Percentiles rank a stretch among this genome's conserved stretches.
These are phyloP conservation scores for Exophiala aquamarina DNA, from an alignment of 2,329 filamentous ascomycete species.

Conservation along the genomic window DNA sequence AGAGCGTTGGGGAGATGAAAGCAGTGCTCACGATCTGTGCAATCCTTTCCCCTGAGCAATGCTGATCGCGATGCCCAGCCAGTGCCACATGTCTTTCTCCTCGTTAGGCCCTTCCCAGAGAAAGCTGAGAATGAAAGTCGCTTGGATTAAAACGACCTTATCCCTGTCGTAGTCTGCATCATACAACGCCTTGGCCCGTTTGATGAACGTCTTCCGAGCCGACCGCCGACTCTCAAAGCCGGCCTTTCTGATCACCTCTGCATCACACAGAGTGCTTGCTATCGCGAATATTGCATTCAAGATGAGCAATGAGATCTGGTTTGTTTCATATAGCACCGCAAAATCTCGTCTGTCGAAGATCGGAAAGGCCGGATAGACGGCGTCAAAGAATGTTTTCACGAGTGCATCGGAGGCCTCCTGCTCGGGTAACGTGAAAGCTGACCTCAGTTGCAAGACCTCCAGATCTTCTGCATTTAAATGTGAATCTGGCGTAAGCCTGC, in stretches of 20 bases:
- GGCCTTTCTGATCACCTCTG: constrained; percentile 58
- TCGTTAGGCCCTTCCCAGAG: constrained; percentile 31
- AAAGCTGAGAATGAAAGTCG: constrained; percentile 26
- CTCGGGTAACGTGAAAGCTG: background rate
- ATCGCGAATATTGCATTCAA: constrained; percentile 86
- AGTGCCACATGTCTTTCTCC: constrained; percentile 32
- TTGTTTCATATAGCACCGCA: constrained; percentile 86
- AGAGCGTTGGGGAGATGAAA: too few relatives aligned
- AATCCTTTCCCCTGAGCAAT: constrained; percentile 30
- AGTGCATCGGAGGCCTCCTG: background rate
- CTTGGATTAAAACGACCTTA: constrained; percentile 23
- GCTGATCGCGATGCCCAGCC: constrained; percentile 29
- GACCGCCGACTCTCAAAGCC: constrained; percentile 57
- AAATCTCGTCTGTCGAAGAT: constrained; percentile 90
- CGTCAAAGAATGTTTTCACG: background rate
- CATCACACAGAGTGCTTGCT: constrained; percentile 88
- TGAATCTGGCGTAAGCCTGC: too few relatives aligned
- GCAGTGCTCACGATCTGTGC: constrained; percentile 29
- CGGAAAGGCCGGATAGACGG: background rate
- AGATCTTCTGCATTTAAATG: background rate
- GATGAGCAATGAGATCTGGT: constrained; percentile 85
- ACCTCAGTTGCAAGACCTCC: background rate
- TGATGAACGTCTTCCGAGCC: constrained; percentile 63
- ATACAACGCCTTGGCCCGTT: constrained; percentile 28
- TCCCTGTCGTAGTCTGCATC: constrained; percentile 30